These are phyloP conservation scores for Candida mattraensis DNA, from an alignment of 805 yeast species.

Conservation along the genomic window DNA sequence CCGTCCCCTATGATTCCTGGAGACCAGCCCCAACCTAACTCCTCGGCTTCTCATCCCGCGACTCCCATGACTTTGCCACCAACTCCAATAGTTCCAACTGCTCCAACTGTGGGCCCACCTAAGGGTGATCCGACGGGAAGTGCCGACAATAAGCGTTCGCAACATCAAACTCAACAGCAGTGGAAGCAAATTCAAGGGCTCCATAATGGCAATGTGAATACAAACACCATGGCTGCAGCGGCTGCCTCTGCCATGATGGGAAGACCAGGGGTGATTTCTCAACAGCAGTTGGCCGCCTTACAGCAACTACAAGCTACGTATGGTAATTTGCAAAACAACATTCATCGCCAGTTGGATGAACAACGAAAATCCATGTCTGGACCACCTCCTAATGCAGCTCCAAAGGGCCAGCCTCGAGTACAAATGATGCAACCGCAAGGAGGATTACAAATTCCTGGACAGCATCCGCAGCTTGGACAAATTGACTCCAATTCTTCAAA, in stretches of 20 bases:
- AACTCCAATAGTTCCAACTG: constrained; percentile 10
- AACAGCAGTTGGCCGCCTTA: constrained; percentile 26
- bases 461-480: constrained; percentile 9
- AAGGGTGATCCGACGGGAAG: constrained; percentile 1
- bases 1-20: constrained; percentile 9
- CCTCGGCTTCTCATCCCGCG: constrained; percentile 14
- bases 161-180: constrained; percentile 14
- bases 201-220: constrained; percentile 11
- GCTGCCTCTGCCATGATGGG: constrained; percentile 29
- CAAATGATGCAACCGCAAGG: constrained; percentile 7
- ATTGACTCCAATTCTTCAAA: constrained; percentile 18
- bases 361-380: constrained; percentile 13
- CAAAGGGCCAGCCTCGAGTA: constrained; percentile 1
- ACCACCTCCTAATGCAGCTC: constrained; percentile 1
- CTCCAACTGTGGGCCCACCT: not conserved
- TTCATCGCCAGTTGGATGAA: constrained; percentile 23
- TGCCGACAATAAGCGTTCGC: constrained; percentile 5
- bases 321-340: constrained; percentile 28
- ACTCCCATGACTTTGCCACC: constrained; percentile 24
- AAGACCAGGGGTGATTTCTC: constrained; percentile 25
- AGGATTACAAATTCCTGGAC: not conserved
- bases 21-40: constrained; percentile 3
- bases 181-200: constrained; percentile 24
- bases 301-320: constrained; percentile 33
- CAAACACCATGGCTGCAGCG: constrained; percentile 26